phyloP scores from a whole-genome alignment of 1,284 basidiomycete genomes.

The Fomitopsis schrenkii region DNA sequence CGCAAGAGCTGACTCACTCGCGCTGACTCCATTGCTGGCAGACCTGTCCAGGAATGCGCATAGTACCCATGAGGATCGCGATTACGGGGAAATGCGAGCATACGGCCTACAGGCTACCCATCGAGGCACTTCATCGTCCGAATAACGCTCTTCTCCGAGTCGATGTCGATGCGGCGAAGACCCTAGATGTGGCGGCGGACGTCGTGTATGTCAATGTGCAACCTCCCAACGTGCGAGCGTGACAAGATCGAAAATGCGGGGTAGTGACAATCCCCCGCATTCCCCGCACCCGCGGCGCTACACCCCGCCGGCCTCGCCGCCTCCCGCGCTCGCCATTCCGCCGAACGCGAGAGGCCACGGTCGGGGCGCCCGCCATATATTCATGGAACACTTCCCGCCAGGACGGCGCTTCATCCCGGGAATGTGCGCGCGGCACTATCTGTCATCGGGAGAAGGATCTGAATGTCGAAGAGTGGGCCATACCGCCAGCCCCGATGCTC shows the following conservation, averaged over 20 bases:
- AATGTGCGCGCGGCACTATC: not conserved
- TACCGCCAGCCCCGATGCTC: not conserved
- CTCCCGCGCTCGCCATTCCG: not conserved
- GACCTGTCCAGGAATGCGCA: no score
- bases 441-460: not conserved
- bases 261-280: not conserved
- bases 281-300: not conserved
- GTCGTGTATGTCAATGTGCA: not conserved
- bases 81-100: no score
- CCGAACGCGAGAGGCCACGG: not conserved
- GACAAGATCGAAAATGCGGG: not conserved
- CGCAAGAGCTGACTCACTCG: not conserved
- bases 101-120: no score
- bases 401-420: not conserved
- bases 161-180: not conserved
- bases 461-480: not conserved
- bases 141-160: not conserved
- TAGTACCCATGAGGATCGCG: no score
- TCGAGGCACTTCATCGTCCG: not conserved
- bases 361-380: not conserved
- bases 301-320: not conserved
- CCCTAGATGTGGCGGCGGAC: not conserved
- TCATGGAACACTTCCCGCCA: not conserved
- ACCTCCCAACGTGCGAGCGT: not conserved
- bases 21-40: not conserved